phyloP scores from a whole-genome alignment of 768 basidiomycete species.

The Boletus rufocinnamomeus region DNA sequence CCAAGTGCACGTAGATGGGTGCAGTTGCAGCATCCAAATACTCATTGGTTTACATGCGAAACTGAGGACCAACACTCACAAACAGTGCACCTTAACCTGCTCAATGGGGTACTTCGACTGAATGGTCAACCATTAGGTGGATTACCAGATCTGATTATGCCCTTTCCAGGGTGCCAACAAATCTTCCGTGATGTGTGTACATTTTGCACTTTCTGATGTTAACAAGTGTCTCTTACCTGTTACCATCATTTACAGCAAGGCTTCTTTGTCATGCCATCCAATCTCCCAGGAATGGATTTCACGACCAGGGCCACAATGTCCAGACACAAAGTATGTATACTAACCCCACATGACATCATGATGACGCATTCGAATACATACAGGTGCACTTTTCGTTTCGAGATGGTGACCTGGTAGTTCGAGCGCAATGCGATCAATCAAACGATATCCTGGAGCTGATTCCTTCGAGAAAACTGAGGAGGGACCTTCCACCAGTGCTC shows the following conservation, averaged over 20 bases:
- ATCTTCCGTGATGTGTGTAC: not conserved
- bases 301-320: not conserved
- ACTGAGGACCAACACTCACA: not conserved
- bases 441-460: constrained; percentile 20
- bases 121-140: constrained; percentile 16
- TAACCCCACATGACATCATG: not conserved
- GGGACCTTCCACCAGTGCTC: constrained; percentile 22
- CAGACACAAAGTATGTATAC: constrained; percentile 5
- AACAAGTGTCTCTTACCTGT: too few relatives aligned
- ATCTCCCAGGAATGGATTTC: not conserved
- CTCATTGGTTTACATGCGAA: constrained; percentile 18
- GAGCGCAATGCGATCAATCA: not conserved
- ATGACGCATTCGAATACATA: not conserved
- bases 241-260: not conserved
- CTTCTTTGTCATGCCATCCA: not conserved
- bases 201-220: not conserved
- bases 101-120: constrained; percentile 18
- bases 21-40: not conserved
- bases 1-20: constrained; percentile 15
- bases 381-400: constrained; percentile 23
- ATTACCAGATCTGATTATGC: constrained; percentile 5
- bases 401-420: constrained; percentile 8
- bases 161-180: not conserved
- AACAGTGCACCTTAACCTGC: constrained; percentile 6
- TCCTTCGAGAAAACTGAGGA: constrained; percentile 9